phyloP scores from a whole-genome alignment of 805 yeast species.

The Candida ponderosae region DNA sequence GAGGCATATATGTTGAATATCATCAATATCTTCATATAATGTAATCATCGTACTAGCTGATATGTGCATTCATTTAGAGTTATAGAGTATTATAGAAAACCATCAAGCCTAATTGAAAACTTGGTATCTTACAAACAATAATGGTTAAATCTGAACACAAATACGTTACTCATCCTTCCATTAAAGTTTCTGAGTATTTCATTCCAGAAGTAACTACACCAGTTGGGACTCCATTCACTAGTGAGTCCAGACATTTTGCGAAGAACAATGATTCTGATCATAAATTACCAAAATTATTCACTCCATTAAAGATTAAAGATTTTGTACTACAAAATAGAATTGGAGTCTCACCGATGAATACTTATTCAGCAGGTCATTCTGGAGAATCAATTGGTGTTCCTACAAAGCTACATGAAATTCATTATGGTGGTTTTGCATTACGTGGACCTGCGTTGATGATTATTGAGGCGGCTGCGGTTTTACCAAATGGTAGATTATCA shows the following conservation, averaged over 20 bases:
- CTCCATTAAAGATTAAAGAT: constrained; percentile 34
- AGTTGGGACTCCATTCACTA: background rate
- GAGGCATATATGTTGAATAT: no score
- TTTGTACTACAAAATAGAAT: constrained; percentile 39
- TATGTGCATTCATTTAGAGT: no score
- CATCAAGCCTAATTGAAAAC: no score
- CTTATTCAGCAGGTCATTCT: constrained; percentile 30
- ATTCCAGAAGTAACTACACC: background rate
- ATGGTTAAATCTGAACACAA: background rate
- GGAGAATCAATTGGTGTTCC: constrained; percentile 26
- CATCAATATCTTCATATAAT: no score
- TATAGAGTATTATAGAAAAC: no score
- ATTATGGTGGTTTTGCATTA: constrained; percentile 38
- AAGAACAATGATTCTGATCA: background rate
- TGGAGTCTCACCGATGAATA: constrained; percentile 53
- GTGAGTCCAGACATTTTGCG: constrained; percentile 1
- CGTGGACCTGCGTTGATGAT: constrained; percentile 44
- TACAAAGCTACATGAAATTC: constrained; percentile 39
- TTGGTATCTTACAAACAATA: no score
- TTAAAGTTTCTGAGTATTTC: background rate
- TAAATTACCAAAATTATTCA: constrained; percentile 30
- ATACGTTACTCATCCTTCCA: background rate
- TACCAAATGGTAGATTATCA: constrained; percentile 32
- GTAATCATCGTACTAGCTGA: no score
- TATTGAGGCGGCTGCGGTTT: constrained; percentile 37